Base-by-base conservation (phyloP, 2,329 filamentous ascomycete species). In the Claviceps citrina region DNA sequence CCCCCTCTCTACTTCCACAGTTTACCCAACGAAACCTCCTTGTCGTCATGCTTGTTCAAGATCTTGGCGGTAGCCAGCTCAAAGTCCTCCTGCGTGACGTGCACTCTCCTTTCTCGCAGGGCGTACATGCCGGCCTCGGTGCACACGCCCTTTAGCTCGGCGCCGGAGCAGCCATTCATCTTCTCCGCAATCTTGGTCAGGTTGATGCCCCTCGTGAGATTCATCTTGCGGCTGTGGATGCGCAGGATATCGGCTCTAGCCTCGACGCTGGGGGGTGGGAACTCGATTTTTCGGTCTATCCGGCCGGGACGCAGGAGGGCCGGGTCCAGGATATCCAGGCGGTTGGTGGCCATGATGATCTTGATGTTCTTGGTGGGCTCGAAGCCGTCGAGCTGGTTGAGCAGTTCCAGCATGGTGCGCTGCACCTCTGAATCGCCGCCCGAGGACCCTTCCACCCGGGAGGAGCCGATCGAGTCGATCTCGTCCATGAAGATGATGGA, bases 401-500 rank as follows among this genome's bases (percentile, higher is more conserved):
- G 77, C 44, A 98, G 71, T 63, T 98, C 91, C 65, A 98, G 66
- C 91, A 98, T 98, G 36, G 91, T 98, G 54, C 91, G 81, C 67
- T 98, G 91, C 39, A 98, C 91, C 64, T 98, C 91, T 1, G 87
- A 95, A 58, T 98, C 91, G 55, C 91, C 91, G 39, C 87, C 87
- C 16, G 84, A 93, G 43, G 84, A 93, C 20, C 89, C 89, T 59
- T 98, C 91, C 40, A 98, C 89, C 64, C 91, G 84, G 44, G 86
- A 94, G 26, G 87, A 95, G 47, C 91, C 91, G 63, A 98, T 98
- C 51, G 84, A 93, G 69, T 98, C 91, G 62, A 98, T 96, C 64
- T 98, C 91, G 62, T 98, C 91, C 91, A 98, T 98, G 71, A 98
- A 98, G 64, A 98, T 98, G 65, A 98, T 98, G 50, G 84, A 93